These are phyloP conservation scores for Botryotinia globosa DNA, from an alignment of 2,329 filamentous ascomycete species.

Conservation along the genomic window DNA sequence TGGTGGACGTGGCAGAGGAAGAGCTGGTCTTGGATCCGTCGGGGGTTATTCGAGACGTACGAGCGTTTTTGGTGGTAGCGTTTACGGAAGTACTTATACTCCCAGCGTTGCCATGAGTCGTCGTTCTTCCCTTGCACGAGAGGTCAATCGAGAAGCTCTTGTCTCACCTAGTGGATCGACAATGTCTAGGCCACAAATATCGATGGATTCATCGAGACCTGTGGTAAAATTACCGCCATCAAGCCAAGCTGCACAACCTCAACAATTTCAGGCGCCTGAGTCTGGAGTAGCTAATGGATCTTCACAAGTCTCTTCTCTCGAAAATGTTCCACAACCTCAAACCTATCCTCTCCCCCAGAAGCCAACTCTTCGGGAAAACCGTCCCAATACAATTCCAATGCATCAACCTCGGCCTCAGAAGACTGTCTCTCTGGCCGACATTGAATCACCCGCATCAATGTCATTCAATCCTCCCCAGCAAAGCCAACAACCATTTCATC, in stretches of 20 bases:
- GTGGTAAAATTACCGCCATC: slow-evolving; percentile 78
- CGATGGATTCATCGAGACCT: slow-evolving; percentile 62
- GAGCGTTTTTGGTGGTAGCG: slow-evolving; percentile 72
- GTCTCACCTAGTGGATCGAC: slow-evolving; percentile 79
- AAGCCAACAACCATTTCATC: slow-evolving; percentile 85
- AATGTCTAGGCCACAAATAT: slow-evolving; percentile 64
- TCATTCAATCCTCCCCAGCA: slow-evolving; percentile 58
- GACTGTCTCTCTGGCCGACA: slow-evolving; percentile 85
- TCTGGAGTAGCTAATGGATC: slow-evolving; percentile 30
- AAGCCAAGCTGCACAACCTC: slow-evolving; percentile 33
- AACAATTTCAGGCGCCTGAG: slow-evolving; percentile 37
- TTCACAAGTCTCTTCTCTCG: slow-evolving; percentile 36
- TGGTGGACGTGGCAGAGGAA: slow-evolving; percentile 63
- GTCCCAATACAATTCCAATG: slow-evolving; percentile 62
- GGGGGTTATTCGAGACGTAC: slow-evolving; percentile 72
- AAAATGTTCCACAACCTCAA: slow-evolving; percentile 50
- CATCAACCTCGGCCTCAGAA: slow-evolving; percentile 95
- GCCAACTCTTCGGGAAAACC: slow-evolving; percentile 56
- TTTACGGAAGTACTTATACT: slow-evolving; percentile 72
- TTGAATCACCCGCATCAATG: slow-evolving; percentile 70
- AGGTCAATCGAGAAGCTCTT: slow-evolving; percentile 67
- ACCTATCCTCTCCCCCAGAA: slow-evolving; percentile 57
- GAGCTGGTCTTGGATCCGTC: slow-evolving; percentile 66
- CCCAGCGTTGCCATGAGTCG: slow-evolving; percentile 86
- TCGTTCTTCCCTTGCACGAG: slow-evolving; percentile 73